Conservation (phyloP, 495 filamentous ascomycete genomes). For the Neurospora cerealis region DNA sequence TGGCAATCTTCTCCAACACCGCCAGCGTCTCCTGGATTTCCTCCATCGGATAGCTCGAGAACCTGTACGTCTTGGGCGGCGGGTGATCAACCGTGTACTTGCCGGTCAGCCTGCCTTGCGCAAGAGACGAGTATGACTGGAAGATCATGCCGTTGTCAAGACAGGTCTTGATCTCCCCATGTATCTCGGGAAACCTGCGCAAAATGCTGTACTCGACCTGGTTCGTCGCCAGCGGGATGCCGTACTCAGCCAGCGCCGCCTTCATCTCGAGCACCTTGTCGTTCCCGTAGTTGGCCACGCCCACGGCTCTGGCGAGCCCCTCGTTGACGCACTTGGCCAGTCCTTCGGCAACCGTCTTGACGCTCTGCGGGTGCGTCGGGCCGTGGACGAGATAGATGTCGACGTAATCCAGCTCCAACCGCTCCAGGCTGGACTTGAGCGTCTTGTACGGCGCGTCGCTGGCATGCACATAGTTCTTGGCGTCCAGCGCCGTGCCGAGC, state of each 20-base stretch:
- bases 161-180: background rate
- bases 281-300: slow-evolving; percentile 33
- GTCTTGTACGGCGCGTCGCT: background rate
- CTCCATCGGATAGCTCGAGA: slow-evolving; percentile 3
- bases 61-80: slow-evolving; percentile 16
- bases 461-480: background rate
- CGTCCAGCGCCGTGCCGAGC: background rate
- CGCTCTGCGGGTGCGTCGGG: slow-evolving; percentile 5
- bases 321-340: slow-evolving; percentile 31
- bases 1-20: slow-evolving; percentile 17
- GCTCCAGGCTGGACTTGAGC: background rate
- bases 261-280: slow-evolving; percentile 31
- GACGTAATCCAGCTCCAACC: slow-evolving; percentile 1
- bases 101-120: slow-evolving; percentile 15
- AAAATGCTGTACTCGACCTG: slow-evolving; percentile 5
- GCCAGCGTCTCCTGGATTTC: background rate
- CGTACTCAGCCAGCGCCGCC: background rate
- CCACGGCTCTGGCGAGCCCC: slow-evolving; percentile 26
- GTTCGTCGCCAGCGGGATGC: slow-evolving; percentile 4
- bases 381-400: slow-evolving; percentile 8
- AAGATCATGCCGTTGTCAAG: background rate
- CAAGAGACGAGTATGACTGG: slow-evolving; percentile 7
- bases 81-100: slow-evolving; percentile 31
- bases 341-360: background rate
- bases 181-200: background rate